These are phyloP conservation scores for Astraeus odoratus DNA, from an alignment of 768 basidiomycete species.

Conservation along the genomic window DNA sequence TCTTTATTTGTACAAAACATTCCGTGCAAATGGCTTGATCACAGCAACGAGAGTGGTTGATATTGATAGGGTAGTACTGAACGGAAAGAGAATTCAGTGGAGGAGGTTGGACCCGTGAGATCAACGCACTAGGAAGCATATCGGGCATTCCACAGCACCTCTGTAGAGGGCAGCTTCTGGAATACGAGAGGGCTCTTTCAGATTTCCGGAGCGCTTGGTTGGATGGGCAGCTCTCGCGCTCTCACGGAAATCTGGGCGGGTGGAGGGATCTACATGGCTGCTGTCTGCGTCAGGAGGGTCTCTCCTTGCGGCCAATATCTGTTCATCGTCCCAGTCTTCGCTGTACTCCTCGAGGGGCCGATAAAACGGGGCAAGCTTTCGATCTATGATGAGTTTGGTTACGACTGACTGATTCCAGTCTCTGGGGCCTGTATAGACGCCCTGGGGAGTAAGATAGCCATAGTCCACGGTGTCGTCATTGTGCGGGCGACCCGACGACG, in stretches of 20 bases:
- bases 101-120: slow-evolving; percentile 11
- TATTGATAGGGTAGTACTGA: slow-evolving; percentile 96
- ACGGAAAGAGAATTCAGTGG: slow-evolving; percentile 21
- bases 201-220: slow-evolving; percentile 46
- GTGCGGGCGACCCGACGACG: slow-evolving; percentile 64
- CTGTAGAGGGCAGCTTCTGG: slow-evolving; percentile 79
- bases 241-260: slow-evolving; percentile 28
- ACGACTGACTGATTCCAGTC: slow-evolving; percentile 91
- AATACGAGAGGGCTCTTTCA: slow-evolving; percentile 58
- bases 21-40: slow-evolving; percentile 99
- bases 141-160: slow-evolving; percentile 90
- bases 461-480: slow-evolving; percentile 84
- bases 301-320: slow-evolving; percentile 76
- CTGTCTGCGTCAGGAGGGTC: slow-evolving; percentile 50
- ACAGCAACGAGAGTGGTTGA: slow-evolving; percentile 96
- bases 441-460: slow-evolving; percentile 74
- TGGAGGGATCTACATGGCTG: slow-evolving; percentile 30
- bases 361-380: slow-evolving; percentile 92
- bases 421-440: slow-evolving; percentile 74
- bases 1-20: slow-evolving; percentile 99
- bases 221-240: slow-evolving; percentile 22
- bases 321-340: slow-evolving; percentile 82
- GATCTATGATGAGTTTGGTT: slow-evolving; percentile 79
- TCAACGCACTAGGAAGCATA: slow-evolving; percentile 86
- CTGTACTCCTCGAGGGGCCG: slow-evolving; percentile 92